phyloP scores from a whole-genome alignment of 2,329 filamentous ascomycete species.

The Plenodomus biglobosus region DNA sequence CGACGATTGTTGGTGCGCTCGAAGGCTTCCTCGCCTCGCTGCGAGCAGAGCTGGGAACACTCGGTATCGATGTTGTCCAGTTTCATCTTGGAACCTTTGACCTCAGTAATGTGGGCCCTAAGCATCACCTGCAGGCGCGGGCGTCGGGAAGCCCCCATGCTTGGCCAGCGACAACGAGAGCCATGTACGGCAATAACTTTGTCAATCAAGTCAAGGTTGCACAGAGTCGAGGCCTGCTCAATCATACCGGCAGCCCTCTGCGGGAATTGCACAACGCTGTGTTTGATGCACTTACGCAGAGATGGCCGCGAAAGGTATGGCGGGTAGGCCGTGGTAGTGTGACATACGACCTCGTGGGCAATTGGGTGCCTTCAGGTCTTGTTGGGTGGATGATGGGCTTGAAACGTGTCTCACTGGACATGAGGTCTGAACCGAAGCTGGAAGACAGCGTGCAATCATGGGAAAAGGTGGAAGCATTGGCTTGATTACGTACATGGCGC shows the following conservation, averaged over 20 bases:
- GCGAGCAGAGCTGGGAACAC: slow-evolving; percentile 72
- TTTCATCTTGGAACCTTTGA: slow-evolving; percentile 92
- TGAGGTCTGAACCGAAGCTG: slow-evolving; percentile 40
- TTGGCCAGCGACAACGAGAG: slow-evolving; percentile 41
- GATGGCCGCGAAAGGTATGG: slow-evolving; percentile 61
- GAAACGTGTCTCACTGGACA: slow-evolving; percentile 53
- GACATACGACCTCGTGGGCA: slow-evolving; percentile 82
- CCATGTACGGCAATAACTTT: slow-evolving; percentile 44
- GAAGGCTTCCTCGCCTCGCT: slow-evolving; percentile 82
- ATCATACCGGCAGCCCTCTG: slow-evolving; percentile 67
- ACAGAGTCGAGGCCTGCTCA: slow-evolving; percentile 57
- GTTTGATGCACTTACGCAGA: slow-evolving; percentile 81
- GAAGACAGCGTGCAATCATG: slow-evolving; percentile 50
- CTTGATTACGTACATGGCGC: not conserved
- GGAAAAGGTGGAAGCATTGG: slow-evolving; percentile 48
- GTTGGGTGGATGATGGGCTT: slow-evolving; percentile 96
- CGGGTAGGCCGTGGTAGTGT: slow-evolving; percentile 83
- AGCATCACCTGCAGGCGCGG: slow-evolving; percentile 44
- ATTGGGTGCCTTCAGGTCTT: slow-evolving; percentile 72
- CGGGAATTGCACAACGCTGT: slow-evolving; percentile 82
- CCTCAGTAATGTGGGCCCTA: slow-evolving; percentile 63
- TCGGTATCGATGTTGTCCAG: slow-evolving; percentile 78
- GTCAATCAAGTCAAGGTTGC: slow-evolving; percentile 41
- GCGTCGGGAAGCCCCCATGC: slow-evolving; percentile 39
- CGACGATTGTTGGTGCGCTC: slow-evolving; percentile 81